These are phyloP conservation scores for Verbascum thapsus DNA, from an alignment of 257 asterid genomes.

Conservation along the genomic window DNA sequence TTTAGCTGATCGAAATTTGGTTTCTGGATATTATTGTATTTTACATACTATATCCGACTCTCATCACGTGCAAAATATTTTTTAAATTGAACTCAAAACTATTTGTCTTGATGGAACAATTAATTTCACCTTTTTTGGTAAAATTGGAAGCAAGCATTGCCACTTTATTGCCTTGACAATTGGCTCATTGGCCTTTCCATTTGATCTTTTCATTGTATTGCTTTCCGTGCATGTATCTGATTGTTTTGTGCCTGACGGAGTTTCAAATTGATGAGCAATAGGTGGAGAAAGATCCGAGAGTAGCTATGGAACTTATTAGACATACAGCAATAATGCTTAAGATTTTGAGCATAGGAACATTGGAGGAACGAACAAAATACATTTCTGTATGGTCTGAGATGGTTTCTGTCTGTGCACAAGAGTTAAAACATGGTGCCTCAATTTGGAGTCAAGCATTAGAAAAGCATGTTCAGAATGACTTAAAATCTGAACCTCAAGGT, in stretches of 20 bases:
- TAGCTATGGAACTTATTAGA: slow-evolving; percentile 59
- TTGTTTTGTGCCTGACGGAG: slow-evolving; percentile 19
- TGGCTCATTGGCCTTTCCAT: slow-evolving; percentile 20
- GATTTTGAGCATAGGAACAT: slow-evolving; percentile 59
- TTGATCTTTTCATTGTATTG: slow-evolving; percentile 22
- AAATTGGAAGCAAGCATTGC: slow-evolving; percentile 6
- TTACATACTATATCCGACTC: background rate
- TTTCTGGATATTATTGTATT: slow-evolving; percentile 16
- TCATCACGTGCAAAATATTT: background rate
- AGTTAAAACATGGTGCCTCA: slow-evolving; percentile 67
- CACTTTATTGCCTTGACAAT: slow-evolving; percentile 13
- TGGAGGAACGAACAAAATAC: slow-evolving; percentile 56
- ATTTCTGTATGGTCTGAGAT: slow-evolving; percentile 64
- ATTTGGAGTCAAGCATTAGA: slow-evolving; percentile 65
- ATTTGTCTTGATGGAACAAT: slow-evolving; percentile 13
- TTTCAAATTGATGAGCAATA: slow-evolving; percentile 38
- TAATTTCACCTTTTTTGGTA: background rate
- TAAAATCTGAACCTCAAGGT: slow-evolving; percentile 71
- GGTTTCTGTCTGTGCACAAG: slow-evolving; percentile 60
- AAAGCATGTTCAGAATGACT: slow-evolving; percentile 46
- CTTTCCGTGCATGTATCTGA: slow-evolving; percentile 16
- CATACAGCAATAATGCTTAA: slow-evolving; percentile 64
- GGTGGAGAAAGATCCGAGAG: slow-evolving; percentile 63
- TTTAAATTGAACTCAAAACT: background rate
- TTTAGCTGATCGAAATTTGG: slow-evolving; percentile 17